Conservation (phyloP, 495 filamentous ascomycete genomes). For the Collariella sp. region DNA sequence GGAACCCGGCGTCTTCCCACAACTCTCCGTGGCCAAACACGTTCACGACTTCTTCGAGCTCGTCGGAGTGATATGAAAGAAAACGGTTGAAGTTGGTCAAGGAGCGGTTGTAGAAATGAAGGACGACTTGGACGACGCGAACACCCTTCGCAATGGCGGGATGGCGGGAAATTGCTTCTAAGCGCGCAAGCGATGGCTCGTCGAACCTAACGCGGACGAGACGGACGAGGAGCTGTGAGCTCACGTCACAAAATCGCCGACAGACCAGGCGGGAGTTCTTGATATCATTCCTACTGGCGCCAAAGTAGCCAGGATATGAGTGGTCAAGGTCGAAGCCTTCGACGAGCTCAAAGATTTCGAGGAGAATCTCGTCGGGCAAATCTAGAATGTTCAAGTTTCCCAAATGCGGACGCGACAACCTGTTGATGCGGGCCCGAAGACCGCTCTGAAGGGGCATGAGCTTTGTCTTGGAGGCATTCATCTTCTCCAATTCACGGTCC, state of each 20-base stretch:
- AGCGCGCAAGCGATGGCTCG: conserved; percentile 5
- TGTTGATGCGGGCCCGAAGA: background rate
- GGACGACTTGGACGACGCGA: conserved; percentile 1
- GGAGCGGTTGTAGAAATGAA: background rate
- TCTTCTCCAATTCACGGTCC: background rate
- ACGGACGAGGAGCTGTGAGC: conserved; percentile 7
- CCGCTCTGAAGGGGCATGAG: background rate
- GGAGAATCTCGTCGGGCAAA: conserved; percentile 11
- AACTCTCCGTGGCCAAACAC: background rate
- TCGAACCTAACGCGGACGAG: background rate
- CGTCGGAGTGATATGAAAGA: background rate
- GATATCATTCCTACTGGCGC: too few relatives aligned
- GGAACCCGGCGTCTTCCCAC: background rate
- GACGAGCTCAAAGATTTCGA: conserved; percentile 4
- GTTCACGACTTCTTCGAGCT: background rate
- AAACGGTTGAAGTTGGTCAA: background rate
- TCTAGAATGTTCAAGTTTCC: conserved; percentile 3
- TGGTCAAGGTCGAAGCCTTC: background rate
- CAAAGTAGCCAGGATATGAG: too few relatives aligned
- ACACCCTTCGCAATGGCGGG: conserved; percentile 11
- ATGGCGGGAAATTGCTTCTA: conserved; percentile 9
- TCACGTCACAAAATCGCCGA: conserved; percentile 1
- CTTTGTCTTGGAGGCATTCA: background rate
- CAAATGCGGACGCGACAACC: conserved; percentile 1
- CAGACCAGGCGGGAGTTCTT: conserved; percentile 9